A percentile compares a stretch with the other conserved stretches of the same genome.
Evolutionary conservation across 2,329 filamentous ascomycete species (phyloP).

Genomic region (Rhynchosporium graminicola): DNA sequence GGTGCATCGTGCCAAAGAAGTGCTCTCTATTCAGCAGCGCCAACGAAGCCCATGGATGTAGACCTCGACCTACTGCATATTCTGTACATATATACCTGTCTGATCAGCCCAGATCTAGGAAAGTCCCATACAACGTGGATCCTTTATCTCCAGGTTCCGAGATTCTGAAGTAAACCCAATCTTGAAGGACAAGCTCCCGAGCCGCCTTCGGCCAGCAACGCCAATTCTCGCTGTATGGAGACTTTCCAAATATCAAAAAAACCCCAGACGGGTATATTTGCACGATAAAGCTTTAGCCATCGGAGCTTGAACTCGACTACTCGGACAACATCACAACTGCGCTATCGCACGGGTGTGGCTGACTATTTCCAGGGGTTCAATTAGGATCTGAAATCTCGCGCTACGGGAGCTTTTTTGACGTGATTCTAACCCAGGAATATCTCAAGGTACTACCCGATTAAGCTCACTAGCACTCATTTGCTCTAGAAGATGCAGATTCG

Average conservation of each 20-base stretch:
- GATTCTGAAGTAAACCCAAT: not conserved
- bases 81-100: not conserved
- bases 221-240: slow-evolving; percentile 4
- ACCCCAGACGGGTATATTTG: not conserved
- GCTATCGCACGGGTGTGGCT: slow-evolving; percentile 10
- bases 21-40: slow-evolving; percentile 7
- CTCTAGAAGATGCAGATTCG: not conserved
- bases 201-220: slow-evolving; percentile 7
- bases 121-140: not conserved
- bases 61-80: slow-evolving; percentile 9
- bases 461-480: slow-evolving; percentile 8
- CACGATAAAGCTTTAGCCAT: slow-evolving; percentile 1
- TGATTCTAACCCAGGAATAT: slow-evolving; percentile 13
- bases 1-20: not conserved
- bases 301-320: slow-evolving; percentile 12
- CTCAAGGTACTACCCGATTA: slow-evolving; percentile 4
- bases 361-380: not conserved
- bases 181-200: not conserved
- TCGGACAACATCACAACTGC: not conserved
- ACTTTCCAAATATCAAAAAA: not conserved
- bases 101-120: not conserved
- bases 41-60: slow-evolving; percentile 6
- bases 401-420: slow-evolving; percentile 17
- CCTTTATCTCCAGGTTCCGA: slow-evolving; percentile 4
- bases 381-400: slow-evolving; percentile 13